A percentile compares a stretch with the other conserved stretches of the same genome.
Conservation (phyloP, 306 rosid genomes). For the Sphenostylis stenocarpa region DNA sequence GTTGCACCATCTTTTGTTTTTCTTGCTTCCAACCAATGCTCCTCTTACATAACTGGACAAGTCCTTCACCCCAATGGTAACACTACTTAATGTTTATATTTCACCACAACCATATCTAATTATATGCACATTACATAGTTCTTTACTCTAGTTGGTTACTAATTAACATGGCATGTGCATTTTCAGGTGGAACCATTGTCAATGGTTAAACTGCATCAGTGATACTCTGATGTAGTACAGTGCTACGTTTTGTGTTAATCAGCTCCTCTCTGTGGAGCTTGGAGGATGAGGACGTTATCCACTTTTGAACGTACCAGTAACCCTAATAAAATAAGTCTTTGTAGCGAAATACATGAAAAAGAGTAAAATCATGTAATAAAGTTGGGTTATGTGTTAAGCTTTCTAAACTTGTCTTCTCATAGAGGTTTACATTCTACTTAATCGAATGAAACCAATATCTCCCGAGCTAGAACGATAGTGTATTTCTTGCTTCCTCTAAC, state of each 20-base stretch:
- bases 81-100: neutral
- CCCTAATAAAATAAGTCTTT: neutral
- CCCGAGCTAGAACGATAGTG: too few species aligned
- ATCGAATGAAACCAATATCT: neutral
- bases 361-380: neutral
- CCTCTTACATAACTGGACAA: conserved; percentile 80
- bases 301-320: conserved; percentile 20
- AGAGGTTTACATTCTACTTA: neutral
- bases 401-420: neutral
- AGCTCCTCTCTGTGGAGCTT: neutral
- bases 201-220: conserved; percentile 47
- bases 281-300: neutral
- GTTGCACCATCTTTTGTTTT: conserved; percentile 76
- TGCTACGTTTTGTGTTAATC: neutral
- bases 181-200: conserved; percentile 66
- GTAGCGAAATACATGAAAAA: neutral
- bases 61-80: conserved; percentile 83
- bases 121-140: too few species aligned
- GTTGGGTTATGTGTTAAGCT: neutral
- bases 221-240: neutral
- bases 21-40: conserved; percentile 69
- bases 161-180: neutral
- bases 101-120: neutral
- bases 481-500: too few species aligned
- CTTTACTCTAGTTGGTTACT: neutral